A percentile compares a stretch with the other conserved stretches of the same genome.
Conservation (phyloP, 352 stramenopile species). For the Pythium aquatile region DNA sequence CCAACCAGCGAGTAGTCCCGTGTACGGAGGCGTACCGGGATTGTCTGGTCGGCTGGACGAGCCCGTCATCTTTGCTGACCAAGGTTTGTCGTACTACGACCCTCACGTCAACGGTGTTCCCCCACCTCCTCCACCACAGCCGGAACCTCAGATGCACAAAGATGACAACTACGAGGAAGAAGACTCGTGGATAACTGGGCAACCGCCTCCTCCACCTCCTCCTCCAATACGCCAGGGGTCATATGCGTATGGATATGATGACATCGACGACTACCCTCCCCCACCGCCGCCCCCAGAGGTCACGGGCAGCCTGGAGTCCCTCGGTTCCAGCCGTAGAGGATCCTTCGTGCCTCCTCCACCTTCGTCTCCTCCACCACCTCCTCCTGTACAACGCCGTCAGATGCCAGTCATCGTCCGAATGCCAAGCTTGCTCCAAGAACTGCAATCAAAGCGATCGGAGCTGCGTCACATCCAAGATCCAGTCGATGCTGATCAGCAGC, state of each 20-base stretch:
- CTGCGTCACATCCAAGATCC: constrained; percentile 13
- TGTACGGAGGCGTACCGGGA: background rate
- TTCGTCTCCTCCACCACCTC: constrained; percentile 9
- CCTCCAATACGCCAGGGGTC: background rate
- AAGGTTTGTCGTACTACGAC: constrained; percentile 61
- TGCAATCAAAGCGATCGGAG: constrained; percentile 14
- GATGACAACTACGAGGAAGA: constrained; percentile 8
- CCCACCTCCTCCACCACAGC: background rate
- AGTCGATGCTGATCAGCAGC: background rate
- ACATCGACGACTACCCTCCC: constrained; percentile 9
- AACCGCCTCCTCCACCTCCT: constrained; percentile 9
- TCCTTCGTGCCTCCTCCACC: constrained; percentile 15
- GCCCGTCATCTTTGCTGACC: constrained; percentile 35
- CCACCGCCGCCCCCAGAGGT: constrained; percentile 6
- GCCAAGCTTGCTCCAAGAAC: constrained; percentile 12
- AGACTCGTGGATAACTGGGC: background rate
- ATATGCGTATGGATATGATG: constrained; percentile 4
- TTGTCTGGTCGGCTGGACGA: background rate
- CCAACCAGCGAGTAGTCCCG: background rate
- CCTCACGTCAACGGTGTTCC: constrained; percentile 10
- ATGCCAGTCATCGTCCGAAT: background rate
- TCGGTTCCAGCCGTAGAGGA: background rate
- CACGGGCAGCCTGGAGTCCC: background rate
- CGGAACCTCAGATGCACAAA: background rate
- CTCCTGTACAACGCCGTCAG: background rate